Base-by-base conservation (phyloP, 2,329 filamentous ascomycete genomes). In the Aspergillus sp. region DNA sequence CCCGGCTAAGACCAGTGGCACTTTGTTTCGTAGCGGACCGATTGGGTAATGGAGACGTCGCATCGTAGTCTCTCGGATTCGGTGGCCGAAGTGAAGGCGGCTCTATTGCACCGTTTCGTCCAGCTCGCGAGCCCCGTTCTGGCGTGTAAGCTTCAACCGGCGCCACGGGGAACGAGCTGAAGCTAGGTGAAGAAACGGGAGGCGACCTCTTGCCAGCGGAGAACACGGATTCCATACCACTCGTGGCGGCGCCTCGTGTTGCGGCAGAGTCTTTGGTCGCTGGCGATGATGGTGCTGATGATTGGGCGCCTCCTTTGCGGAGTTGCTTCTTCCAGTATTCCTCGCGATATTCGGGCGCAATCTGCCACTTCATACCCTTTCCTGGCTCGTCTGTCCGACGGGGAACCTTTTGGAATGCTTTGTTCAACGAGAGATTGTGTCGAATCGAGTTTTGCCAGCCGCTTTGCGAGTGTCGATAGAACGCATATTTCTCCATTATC, bases 361-460 rank as follows among this genome's bases (percentile, higher is more conserved):
- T 93, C 74, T 93, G 91, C 95, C 95, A 99, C 72, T 98, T 98
- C 92, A 97, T 98, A 26, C 95, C 95, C 73, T 99, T 99, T 12
- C 95, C 95, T 20, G 95, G 95, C 72, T 99, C 95, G 66, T 98
- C 91, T 0, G 92, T 96, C 15, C 90, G 88, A 47, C 95, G 88
- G 3, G 95, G 90, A 8, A 96, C 89, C 74, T 99, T 99, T 66
- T 92, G 88, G 69, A 99, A 99, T 0, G 89, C 87, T 72, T 97
- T 96, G 74, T 96, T 98, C 42, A 99, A 78, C 1, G 95, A 98
- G 13, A 99, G 76, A 66, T 99, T 99, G 73, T 99, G 95, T 12
- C 95, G 88, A 64, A 99, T 99, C 0, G 92, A 97, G 73, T 99
- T 99, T 86, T 97, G 95, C 96, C 96, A 99, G 58, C 95, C 93